These are phyloP conservation scores for Aspergillus sclerotioniger DNA, from an alignment of 495 filamentous ascomycete species.

Conservation along the genomic window DNA sequence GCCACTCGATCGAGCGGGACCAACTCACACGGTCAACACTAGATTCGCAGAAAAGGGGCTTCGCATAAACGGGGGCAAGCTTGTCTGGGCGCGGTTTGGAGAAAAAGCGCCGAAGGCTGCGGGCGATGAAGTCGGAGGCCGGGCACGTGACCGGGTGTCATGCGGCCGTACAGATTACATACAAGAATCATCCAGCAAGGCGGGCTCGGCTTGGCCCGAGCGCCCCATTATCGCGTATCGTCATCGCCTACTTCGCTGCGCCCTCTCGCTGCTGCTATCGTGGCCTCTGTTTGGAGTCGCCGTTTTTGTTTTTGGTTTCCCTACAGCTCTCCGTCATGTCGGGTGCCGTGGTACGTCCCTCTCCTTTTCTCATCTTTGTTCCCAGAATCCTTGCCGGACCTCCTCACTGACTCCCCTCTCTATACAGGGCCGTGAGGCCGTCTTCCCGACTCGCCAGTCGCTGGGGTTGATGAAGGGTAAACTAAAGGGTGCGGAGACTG, in stretches of 20 bases:
- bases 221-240: slow-evolving; percentile 10
- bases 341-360: slow-evolving; percentile 53
- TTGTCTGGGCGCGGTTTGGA: slow-evolving; percentile 27
- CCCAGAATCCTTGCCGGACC: neutral
- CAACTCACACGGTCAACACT: slow-evolving; percentile 36
- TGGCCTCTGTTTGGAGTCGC: slow-evolving; percentile 18
- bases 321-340: slow-evolving; percentile 43
- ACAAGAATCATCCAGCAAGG: neutral
- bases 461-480: slow-evolving; percentile 97
- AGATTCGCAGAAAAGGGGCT: slow-evolving; percentile 23
- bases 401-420: slow-evolving; percentile 7
- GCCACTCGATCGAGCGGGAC: slow-evolving; percentile 45
- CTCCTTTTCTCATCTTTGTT: neutral
- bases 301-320: slow-evolving; percentile 7
- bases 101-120: slow-evolving; percentile 17
- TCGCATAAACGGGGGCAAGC: slow-evolving; percentile 27
- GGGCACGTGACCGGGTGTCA: slow-evolving; percentile 30
- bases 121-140: slow-evolving; percentile 27
- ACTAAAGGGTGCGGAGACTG: slow-evolving; percentile 92
- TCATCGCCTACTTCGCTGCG: slow-evolving; percentile 26
- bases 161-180: slow-evolving; percentile 19
- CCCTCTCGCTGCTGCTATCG: slow-evolving; percentile 16
- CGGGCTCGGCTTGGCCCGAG: slow-evolving; percentile 25
- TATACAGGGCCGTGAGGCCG: slow-evolving; percentile 64
- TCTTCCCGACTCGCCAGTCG: slow-evolving; percentile 98